phyloP scores from a whole-genome alignment of 768 basidiomycete species.

The Rhodosporidiobolus sp. region DNA sequence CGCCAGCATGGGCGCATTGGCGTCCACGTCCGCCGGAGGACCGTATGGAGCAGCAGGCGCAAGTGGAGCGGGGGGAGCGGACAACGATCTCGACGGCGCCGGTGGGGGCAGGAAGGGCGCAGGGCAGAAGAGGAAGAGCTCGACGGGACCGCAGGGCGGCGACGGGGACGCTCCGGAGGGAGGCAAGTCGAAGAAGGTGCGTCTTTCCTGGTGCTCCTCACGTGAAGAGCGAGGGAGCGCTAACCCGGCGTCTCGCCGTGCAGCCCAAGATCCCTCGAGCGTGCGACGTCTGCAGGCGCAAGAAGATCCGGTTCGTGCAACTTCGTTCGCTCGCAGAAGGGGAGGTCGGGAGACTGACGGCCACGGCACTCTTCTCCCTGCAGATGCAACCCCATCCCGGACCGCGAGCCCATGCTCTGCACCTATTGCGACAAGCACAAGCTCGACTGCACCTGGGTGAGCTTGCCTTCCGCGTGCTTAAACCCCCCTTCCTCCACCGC shows the following conservation, averaged over 20 bases:
- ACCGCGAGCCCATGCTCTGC: conserved; percentile 74
- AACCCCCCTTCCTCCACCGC: background rate
- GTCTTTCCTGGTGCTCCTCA: background rate
- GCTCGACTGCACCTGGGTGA: conserved; percentile 81
- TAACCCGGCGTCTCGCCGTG: background rate
- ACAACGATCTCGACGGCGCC: background rate
- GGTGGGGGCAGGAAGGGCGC: no score
- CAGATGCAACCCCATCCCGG: conserved; percentile 79
- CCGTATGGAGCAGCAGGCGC: background rate
- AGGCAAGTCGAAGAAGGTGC: conserved; percentile 1
- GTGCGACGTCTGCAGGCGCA: conserved; percentile 82
- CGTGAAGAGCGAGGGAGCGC: background rate
- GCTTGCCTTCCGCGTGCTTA: background rate
- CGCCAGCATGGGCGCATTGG: background rate
- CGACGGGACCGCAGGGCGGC: no score
- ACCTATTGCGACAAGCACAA: conserved; percentile 92
- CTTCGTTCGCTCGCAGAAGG: background rate
- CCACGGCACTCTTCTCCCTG: conserved; percentile 18
- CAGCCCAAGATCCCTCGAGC: conserved; percentile 75
- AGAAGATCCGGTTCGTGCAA: conserved; percentile 70
- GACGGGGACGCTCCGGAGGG: background rate
- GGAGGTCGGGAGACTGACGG: conserved; percentile 20
- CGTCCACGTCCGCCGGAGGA: background rate
- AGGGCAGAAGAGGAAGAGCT: background rate
- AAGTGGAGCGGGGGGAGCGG: background rate